These are phyloP conservation scores for Bisporella sp. DNA, from an alignment of 2,329 filamentous ascomycete species.

Conservation along the genomic window DNA sequence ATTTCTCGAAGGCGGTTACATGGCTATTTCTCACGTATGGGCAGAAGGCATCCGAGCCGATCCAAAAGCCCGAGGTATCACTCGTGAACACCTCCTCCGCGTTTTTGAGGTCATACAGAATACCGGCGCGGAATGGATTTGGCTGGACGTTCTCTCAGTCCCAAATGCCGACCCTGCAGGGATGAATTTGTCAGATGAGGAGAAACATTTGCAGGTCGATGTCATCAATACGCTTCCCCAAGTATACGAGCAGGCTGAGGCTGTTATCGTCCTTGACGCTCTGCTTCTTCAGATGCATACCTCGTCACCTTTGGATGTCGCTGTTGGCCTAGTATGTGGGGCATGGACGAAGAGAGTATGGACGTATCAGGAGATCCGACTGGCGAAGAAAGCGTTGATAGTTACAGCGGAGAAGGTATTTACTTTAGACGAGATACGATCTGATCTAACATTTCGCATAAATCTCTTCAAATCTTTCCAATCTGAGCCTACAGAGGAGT, in stretches of 20 bases:
- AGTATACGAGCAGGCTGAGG: constrained; percentile 10
- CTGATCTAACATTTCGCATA: neutral
- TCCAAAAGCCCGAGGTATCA: constrained; percentile 2
- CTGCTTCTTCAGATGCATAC: constrained; percentile 10
- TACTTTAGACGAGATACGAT: neutral
- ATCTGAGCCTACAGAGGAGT: neutral
- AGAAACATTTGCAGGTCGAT: constrained; percentile 2
- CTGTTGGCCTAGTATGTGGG: constrained; percentile 10
- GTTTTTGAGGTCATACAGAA: constrained; percentile 2
- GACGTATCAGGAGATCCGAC: constrained; percentile 17
- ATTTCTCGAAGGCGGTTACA: neutral
- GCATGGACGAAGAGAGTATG: constrained; percentile 13
- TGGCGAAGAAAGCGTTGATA: constrained; percentile 8
- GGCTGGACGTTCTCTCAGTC: constrained; percentile 13
- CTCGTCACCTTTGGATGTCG: constrained; percentile 6
- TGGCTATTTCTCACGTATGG: constrained; percentile 15
- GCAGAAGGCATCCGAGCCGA: constrained; percentile 12
- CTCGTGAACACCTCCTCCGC: constrained; percentile 2
- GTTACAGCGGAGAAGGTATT: constrained; percentile 1
- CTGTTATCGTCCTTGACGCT: constrained; percentile 13
- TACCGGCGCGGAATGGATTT: constrained; percentile 12
- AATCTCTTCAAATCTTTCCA: neutral
- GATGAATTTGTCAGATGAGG: constrained; percentile 6
- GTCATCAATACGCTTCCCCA: constrained; percentile 13
- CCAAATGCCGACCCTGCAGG: constrained; percentile 5